Evolutionary conservation across 192 early-diverging fungal species (phyloP), one percentile per base, ranked within the genome.

Genomic region (Backusella westeae): DNA sequence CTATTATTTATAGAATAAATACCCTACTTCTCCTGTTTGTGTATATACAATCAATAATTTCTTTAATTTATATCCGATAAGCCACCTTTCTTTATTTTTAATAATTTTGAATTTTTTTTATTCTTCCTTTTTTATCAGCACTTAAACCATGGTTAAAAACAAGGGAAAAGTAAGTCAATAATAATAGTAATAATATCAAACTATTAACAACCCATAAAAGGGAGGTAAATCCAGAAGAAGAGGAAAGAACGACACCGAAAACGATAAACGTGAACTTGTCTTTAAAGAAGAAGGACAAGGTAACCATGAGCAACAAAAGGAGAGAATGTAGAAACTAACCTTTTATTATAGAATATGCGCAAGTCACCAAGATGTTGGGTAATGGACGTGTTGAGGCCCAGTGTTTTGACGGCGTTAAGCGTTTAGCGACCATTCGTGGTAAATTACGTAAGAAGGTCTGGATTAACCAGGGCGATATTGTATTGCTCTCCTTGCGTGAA

Each of bases 401-500:
- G 76, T 95, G 96, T 83, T 90, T 93, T 76, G 96, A 98, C 82
- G 95, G 95, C 53, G 88, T 87, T 49, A 98, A 93, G 84, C 92
- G 96, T 41, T 84, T 96, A 82, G 98, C 93, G 68, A 95, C 96
- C 80, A 98, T 99, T 86, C 96, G 98, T 69, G 98, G 98, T 65
- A 94, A 95, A 75, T 94, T 99, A 91, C 93, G 96, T 81, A 99
- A 98, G 86, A 99, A 97, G 89, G 96, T 94, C 68, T 96, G 95
- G 96, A 97, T 99, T 81, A 91, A 89, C 77, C 90, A 90, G 73
- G 97, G 97, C 65, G 96, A 99, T 76, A 91, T 97, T 56, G 87
- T 99, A 6, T 87, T 99, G 49, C 84, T 99, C 15, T 92, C 93
- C 36, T 89, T 97, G 74, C 91, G 97, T 75, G 97, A 99, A 71